phyloP scores from a whole-genome alignment of 176 grass and related monocot species.

The Aegilops umbellulata region DNA sequence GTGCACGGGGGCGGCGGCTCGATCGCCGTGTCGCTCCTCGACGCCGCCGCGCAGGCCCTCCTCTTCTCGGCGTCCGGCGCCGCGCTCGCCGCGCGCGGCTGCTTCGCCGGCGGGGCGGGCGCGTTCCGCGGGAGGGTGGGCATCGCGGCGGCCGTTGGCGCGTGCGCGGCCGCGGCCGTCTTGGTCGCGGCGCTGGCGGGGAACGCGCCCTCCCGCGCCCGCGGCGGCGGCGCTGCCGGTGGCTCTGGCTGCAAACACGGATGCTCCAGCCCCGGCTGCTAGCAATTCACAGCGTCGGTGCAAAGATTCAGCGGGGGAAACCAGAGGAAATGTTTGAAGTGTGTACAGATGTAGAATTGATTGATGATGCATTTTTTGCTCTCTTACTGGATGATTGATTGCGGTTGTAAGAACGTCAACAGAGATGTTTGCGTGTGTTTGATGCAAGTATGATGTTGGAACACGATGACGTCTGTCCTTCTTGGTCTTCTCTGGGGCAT shows the following conservation, averaged over 20 bases:
- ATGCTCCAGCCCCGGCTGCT: background rate
- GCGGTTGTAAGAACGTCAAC: too few species aligned
- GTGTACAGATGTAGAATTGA: background rate
- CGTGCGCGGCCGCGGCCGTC: background rate
- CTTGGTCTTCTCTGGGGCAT: too few species aligned
- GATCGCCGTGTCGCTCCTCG: constrained; percentile 6
- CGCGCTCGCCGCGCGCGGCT: background rate
- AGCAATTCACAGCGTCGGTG: background rate
- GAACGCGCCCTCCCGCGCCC: background rate
- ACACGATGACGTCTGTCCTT: too few species aligned
- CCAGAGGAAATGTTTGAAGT: background rate
- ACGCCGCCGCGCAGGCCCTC: constrained; percentile 19
- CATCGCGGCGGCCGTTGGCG: background rate
- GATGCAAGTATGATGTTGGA: too few species aligned
- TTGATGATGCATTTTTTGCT: background rate
- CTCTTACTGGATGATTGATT: too few species aligned
- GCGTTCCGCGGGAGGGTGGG: background rate
- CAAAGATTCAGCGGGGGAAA: background rate
- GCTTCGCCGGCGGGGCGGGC: background rate
- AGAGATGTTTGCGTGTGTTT: too few species aligned
- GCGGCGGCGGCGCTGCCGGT: too few species aligned
- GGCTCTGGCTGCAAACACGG: background rate
- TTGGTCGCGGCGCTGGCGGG: background rate
- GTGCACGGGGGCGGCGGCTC: background rate
- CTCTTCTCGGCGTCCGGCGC: constrained; percentile 31